phyloP scores from a whole-genome alignment of 139 green algal genomes.

The Micractinium sp. region DNA sequence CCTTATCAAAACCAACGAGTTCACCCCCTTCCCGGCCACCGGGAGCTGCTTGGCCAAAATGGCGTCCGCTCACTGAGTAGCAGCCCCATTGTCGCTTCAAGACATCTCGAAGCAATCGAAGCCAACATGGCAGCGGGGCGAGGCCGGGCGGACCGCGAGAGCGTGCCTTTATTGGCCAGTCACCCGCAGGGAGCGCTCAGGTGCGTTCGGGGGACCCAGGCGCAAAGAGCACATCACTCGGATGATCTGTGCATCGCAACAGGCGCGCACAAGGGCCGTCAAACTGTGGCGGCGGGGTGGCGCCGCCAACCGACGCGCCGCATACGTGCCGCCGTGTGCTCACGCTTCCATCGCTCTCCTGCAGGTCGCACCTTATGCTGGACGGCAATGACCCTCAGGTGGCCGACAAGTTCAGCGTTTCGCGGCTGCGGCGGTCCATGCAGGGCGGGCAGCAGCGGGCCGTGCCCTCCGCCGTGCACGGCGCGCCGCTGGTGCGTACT shows the following conservation, averaged over 20 bases:
- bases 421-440: slow-evolving; percentile 21
- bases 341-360: not conserved
- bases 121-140: not conserved
- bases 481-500: slow-evolving; percentile 8
- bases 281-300: not conserved
- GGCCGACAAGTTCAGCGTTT: slow-evolving; percentile 25
- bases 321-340: not conserved
- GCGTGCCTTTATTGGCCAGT: slow-evolving; percentile 14
- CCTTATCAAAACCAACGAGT: no score
- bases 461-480: slow-evolving; percentile 4
- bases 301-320: slow-evolving; percentile 1
- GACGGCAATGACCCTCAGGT: slow-evolving; percentile 5
- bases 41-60: not conserved
- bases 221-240: not conserved
- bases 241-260: not conserved
- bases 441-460: not conserved
- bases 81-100: not conserved
- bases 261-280: not conserved
- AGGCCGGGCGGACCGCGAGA: not conserved
- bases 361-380: slow-evolving; percentile 20
- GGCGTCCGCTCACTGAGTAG: not conserved
- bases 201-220: not conserved
- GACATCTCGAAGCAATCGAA: not conserved
- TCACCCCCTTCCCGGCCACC: not conserved
- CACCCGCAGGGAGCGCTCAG: slow-evolving; percentile 22